A percentile compares a stretch with the other conserved stretches of the same genome.
Conservation (phyloP, 129 eudicot genomes). For the Smallanthus sonchifolius region DNA sequence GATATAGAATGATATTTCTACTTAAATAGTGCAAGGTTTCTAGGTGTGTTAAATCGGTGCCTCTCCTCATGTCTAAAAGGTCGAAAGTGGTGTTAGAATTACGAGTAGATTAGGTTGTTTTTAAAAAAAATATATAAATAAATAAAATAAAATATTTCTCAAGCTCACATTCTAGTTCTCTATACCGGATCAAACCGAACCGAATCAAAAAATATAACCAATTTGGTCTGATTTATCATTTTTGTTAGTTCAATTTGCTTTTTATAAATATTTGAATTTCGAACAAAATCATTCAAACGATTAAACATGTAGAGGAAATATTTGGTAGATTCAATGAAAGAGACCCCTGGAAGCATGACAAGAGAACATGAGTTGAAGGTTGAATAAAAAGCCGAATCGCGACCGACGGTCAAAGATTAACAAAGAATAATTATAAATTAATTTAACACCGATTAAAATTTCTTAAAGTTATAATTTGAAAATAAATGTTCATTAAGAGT, state of each 20-base stretch:
- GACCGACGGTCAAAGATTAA: conserved; percentile 1
- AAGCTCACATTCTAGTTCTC: too few relatives aligned
- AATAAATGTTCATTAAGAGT: background rate
- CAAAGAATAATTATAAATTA: background rate
- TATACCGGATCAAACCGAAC: too few relatives aligned
- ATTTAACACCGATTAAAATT: background rate
- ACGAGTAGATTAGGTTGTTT: too few relatives aligned
- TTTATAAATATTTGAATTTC: background rate
- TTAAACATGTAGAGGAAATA: background rate
- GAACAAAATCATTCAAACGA: background rate
- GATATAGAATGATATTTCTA: too few relatives aligned
- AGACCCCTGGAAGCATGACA: conserved; percentile 20
- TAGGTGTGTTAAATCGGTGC: too few relatives aligned
- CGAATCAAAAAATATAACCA: too few relatives aligned
- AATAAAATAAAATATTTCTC: too few relatives aligned
- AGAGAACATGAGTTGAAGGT: conserved; percentile 25
- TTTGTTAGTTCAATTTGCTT: background rate
- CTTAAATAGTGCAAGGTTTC: too few relatives aligned
- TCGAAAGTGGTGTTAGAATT: too few relatives aligned
- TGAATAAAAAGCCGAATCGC: conserved; percentile 11
- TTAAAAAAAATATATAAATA: too few relatives aligned
- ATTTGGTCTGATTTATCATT: background rate
- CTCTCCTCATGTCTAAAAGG: too few relatives aligned
- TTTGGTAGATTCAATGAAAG: conserved; percentile 20
- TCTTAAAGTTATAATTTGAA: background rate